A percentile compares a stretch with the other conserved stretches of the same genome.
phyloP scores from a whole-genome alignment of 1,284 basidiomycete genomes.

The Leccinum angustisporum region DNA sequence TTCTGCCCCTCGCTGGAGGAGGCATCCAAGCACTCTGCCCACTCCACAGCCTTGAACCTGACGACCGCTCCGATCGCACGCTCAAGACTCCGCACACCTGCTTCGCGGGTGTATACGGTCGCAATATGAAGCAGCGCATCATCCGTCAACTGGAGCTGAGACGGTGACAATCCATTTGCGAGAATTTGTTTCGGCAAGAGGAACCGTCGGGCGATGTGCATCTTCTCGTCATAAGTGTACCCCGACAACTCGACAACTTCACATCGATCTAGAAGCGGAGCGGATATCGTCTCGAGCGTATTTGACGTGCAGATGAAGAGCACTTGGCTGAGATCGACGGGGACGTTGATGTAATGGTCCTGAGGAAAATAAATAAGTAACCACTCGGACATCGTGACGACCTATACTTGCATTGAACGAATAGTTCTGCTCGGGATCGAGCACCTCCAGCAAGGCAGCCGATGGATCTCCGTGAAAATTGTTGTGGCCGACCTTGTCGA shows the following conservation, averaged over 20 bases:
- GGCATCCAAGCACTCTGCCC: conserved; percentile 70
- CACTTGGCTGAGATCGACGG: conserved; percentile 84
- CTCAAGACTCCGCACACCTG: conserved; percentile 90
- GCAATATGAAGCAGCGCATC: conserved; percentile 70
- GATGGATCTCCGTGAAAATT: conserved; percentile 90
- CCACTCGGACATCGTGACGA: background rate
- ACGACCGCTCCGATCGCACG: conserved; percentile 85
- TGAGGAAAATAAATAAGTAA: conserved; percentile 31
- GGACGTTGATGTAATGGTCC: conserved; percentile 92
- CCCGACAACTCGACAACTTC: conserved; percentile 53
- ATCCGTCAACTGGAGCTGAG: conserved; percentile 61
- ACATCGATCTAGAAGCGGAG: conserved; percentile 76
- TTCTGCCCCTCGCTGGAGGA: background rate
- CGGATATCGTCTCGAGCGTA: conserved; percentile 83
- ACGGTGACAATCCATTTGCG: conserved; percentile 63
- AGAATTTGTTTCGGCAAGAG: conserved; percentile 82
- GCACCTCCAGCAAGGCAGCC: conserved; percentile 84
- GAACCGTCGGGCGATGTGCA: conserved; percentile 83
- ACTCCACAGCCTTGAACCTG: conserved; percentile 87
- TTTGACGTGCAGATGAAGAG: conserved; percentile 91
- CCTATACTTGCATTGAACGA: conserved; percentile 65
- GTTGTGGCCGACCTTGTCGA: conserved; percentile 85
- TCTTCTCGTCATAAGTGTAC: conserved; percentile 90
- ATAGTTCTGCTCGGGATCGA: conserved; percentile 91
- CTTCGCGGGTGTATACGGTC: conserved; percentile 82